phyloP scores from a whole-genome alignment of 192 early-diverging fungal species.

The Globomyces pollinis-pini region DNA sequence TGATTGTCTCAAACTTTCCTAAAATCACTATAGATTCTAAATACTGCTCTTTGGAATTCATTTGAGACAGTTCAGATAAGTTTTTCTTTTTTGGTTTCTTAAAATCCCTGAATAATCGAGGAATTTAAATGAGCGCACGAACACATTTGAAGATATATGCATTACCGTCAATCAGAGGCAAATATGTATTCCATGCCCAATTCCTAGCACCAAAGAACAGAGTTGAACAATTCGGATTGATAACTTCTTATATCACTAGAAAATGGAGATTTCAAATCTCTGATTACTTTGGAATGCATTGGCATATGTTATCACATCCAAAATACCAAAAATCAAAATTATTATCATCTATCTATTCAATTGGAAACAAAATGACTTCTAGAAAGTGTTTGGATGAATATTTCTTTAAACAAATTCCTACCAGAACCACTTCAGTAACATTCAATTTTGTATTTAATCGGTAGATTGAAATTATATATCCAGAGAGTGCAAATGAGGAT shows the following conservation, averaged over 20 bases:
- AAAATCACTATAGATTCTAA: too few relatives aligned
- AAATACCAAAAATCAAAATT: conserved; percentile 13
- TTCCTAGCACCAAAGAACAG: conserved; percentile 24
- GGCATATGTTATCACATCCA: conserved; percentile 18
- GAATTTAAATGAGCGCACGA: too few relatives aligned
- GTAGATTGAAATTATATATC: conserved; percentile 38
- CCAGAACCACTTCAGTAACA: conserved; percentile 20
- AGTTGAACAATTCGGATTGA: conserved; percentile 21
- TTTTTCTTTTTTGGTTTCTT: too few relatives aligned
- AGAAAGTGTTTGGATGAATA: conserved; percentile 37
- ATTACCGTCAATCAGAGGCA: background rate
- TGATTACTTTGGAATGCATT: conserved; percentile 21
- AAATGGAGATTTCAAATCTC: conserved; percentile 43
- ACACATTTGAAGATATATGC: background rate
- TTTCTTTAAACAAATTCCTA: conserved; percentile 37
- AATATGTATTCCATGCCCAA: conserved; percentile 28
- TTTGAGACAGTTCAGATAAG: too few relatives aligned
- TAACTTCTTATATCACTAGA: conserved; percentile 24
- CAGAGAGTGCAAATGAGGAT: conserved; percentile 16
- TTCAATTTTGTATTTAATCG: background rate
- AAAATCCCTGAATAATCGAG: too few relatives aligned
- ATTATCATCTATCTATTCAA: background rate
- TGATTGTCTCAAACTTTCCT: too few relatives aligned
- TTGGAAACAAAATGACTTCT: conserved; percentile 31
- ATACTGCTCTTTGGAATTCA: too few relatives aligned